Base-by-base conservation (phyloP, 768 basidiomycete genomes). In the Mycena sanguinolenta region DNA sequence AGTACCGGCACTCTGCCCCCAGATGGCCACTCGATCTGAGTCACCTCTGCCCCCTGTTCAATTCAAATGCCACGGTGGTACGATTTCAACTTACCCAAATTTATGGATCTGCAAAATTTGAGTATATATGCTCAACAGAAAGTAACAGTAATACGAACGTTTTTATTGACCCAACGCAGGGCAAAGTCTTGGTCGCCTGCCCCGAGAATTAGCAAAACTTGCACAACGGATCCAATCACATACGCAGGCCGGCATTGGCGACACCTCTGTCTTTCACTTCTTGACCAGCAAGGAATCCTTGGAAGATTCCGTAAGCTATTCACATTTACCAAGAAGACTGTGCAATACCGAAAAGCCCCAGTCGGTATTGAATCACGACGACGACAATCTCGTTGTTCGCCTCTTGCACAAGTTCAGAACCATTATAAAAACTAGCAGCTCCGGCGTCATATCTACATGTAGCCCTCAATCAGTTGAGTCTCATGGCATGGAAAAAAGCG, bases 181-280 rank as follows among this genome's bases (percentile, higher is more conserved):
- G 84, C 84, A 69, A 82, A 83, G 44, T 84, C 78, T 71, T 86
- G 84, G 62, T 86, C 85, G 67, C 85, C 84, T 85, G n/a, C n/a
- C n/a, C n/a, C n/a, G n/a, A n/a, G 32, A 27, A 55, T 65, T 10
- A 65, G 28, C 19, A 21, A 32, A 5, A 46, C 19, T 32, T 13
- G 2, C n/a, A n/a, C n/a, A n/a, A 39, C 27, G 8, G 49, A 13
- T 12, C n/a, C n/a, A n/a, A n/a, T n/a, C n/a, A 79, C 84, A 61
- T 64, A 87, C 87, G 75, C 57, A 88, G 72, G 25, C 87, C 87
- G 16, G 84, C 86, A 52, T 88, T 89, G 63, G 86, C 71, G 3
- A 70, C 81, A 9, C 87, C 87, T 12, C 77, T 76, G 12, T 79
- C 73, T 62, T 87, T 84, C 10, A 88, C 82, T 32, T 80, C 73